phyloP scores from a whole-genome alignment of 1,139 yeast genomes.

The Scheffersomyces insectosa region DNA sequence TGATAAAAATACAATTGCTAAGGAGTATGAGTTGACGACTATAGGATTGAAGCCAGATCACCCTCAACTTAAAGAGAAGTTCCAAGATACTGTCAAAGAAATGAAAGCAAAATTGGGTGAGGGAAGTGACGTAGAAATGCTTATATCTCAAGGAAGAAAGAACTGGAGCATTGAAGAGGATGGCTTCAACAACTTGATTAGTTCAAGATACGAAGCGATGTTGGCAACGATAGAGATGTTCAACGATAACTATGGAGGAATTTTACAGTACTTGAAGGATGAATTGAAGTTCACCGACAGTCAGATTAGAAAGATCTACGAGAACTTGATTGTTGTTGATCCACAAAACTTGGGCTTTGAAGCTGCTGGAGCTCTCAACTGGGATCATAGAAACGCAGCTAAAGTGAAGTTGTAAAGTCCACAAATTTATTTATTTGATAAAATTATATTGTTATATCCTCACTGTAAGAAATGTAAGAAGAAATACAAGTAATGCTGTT shows the following conservation, averaged over 20 bases:
- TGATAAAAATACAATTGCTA: conserved; percentile 62
- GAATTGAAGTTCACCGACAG: conserved; percentile 46
- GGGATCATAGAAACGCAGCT: conserved; percentile 25
- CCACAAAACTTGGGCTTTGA: conserved; percentile 16
- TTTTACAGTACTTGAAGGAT: conserved; percentile 49
- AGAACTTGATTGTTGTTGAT: conserved; percentile 38
- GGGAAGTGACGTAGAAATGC: conserved; percentile 27
- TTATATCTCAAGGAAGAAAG: conserved; percentile 35
- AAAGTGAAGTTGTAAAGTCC: conserved; percentile 13
- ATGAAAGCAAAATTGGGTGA: conserved; percentile 27
- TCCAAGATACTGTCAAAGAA: conserved; percentile 29
- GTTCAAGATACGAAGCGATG: conserved; percentile 76
- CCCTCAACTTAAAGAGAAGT: conserved; percentile 35
- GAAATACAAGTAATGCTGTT: conserved; percentile 12
- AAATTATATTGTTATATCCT: no score
- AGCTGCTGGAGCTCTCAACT: conserved; percentile 19
- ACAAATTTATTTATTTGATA: no score
- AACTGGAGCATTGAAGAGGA: conserved; percentile 45
- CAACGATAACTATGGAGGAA: conserved; percentile 55
- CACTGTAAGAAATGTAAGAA: conserved; percentile 10
- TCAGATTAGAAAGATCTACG: conserved; percentile 53
- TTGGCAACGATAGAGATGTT: conserved; percentile 56
- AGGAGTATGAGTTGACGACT: conserved; percentile 75
- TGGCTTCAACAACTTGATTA: conserved; percentile 58
- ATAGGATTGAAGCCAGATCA: conserved; percentile 60